phyloP scores from a whole-genome alignment of 2,329 filamentous ascomycete genomes.

The Verticillium albo-atrum region DNA sequence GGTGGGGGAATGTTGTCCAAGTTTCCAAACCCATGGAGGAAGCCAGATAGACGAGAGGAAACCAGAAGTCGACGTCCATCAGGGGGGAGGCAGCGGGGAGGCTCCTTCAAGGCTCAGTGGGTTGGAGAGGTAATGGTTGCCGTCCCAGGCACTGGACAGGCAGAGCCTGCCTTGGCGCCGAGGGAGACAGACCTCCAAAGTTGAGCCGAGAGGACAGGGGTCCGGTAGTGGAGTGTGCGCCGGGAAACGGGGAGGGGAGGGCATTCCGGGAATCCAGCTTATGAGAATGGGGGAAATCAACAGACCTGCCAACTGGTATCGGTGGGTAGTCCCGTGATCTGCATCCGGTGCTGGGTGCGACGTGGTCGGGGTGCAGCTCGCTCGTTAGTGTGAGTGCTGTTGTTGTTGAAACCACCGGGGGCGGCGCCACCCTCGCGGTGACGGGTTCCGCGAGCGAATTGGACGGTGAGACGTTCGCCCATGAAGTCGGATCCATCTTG shows the following conservation, averaged over 20 bases:
- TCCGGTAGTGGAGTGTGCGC: not conserved
- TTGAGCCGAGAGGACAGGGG: not conserved
- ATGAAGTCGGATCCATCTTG: conserved; percentile 96
- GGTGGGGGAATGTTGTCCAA: conserved; percentile 27
- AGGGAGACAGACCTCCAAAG: not conserved
- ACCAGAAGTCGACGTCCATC: conserved; percentile 30
- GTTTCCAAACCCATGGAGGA: conserved; percentile 5
- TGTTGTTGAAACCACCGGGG: conserved; percentile 19
- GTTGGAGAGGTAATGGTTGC: not conserved
- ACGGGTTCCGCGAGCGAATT: conserved; percentile 87
- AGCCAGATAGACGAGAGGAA: conserved; percentile 8
- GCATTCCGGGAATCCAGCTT: conserved; percentile 4
- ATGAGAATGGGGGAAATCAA: conserved; percentile 53
- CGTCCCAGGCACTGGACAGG: not conserved
- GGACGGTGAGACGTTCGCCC: conserved; percentile 94
- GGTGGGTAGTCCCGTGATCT: conserved; percentile 91
- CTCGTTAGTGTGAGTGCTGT: conserved; percentile 30
- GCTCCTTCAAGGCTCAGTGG: conserved; percentile 3
- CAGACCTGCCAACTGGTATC: conserved; percentile 99
- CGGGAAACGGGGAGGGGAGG: not conserved
- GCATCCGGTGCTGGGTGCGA: conserved; percentile 94
- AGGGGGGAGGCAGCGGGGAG: conserved; percentile 28
- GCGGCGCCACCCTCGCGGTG: conserved; percentile 36
- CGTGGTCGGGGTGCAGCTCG: conserved; percentile 69
- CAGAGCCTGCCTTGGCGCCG: not conserved